phyloP scores from a whole-genome alignment of 176 grass and related monocot genomes.

The Eleusine indica region DNA sequence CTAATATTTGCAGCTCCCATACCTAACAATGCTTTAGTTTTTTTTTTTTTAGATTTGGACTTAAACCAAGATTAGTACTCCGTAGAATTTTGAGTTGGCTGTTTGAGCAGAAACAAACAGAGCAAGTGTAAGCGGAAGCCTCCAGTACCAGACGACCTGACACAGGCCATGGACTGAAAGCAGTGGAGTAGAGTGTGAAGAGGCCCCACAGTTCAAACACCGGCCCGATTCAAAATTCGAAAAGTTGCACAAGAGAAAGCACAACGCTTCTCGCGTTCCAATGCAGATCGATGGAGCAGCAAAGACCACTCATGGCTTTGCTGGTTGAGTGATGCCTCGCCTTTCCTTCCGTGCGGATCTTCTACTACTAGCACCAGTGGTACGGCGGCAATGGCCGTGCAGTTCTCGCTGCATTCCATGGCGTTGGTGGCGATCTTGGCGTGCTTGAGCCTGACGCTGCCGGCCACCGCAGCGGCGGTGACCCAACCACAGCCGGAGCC shows the following conservation, averaged over 20 bases:
- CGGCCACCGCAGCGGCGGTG: not conserved
- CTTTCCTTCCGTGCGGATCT: conserved; percentile 5
- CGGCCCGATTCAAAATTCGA: conserved; percentile 32
- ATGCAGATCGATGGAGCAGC: conserved; percentile 44
- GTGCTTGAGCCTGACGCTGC: conserved; percentile 26
- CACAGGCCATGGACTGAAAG: conserved; percentile 1
- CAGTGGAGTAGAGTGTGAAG: conserved; percentile 1
- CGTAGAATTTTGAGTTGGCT: too few relatives aligned
- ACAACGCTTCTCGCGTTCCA: conserved; percentile 18
- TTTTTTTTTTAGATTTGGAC: too few relatives aligned
- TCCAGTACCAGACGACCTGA: conserved; percentile 47
- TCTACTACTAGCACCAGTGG: not conserved
- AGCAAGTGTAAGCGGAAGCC: conserved; percentile 53
- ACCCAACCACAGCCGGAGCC: conserved; percentile 43
- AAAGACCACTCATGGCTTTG: conserved; percentile 37
- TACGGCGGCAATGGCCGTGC: conserved; percentile 38
- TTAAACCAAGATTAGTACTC: too few relatives aligned
- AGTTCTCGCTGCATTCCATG: not conserved
- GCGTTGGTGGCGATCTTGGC: conserved; percentile 29
- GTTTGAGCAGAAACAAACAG: conserved; percentile 33
- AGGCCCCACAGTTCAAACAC: not conserved
- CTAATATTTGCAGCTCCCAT: too few relatives aligned
- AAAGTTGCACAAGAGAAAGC: conserved; percentile 26
- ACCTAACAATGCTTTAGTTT: too few relatives aligned
- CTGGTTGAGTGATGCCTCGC: not conserved